Conservation (phyloP, 2,329 filamentous ascomycete genomes). For the Clonostachys sp. region DNA sequence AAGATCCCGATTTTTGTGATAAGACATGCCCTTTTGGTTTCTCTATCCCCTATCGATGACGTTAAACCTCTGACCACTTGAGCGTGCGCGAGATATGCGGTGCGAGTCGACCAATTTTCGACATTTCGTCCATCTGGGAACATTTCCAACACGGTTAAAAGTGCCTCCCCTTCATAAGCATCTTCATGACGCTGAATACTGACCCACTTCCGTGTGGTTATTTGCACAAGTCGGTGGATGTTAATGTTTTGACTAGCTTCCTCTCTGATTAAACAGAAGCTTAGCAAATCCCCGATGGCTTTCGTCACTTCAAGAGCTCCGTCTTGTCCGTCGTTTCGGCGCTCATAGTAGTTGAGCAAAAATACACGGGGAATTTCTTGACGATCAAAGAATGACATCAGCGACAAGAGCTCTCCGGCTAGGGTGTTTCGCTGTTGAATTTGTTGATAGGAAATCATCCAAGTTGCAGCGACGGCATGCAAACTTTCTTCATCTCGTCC, state of each 20-base stretch:
- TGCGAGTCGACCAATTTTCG: too few relatives aligned
- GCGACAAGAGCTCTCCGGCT: conserved; percentile 17
- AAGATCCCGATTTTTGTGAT: too few relatives aligned
- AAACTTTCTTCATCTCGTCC: conserved; percentile 18
- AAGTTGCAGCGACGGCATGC: conserved; percentile 20
- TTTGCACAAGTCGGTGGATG: conserved; percentile 25
- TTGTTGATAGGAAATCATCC: conserved; percentile 25
- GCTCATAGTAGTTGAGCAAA: conserved; percentile 2
- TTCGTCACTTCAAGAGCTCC: conserved; percentile 2
- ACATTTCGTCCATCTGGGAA: too few relatives aligned
- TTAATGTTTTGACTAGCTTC: conserved; percentile 8
- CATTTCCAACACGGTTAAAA: too few relatives aligned
- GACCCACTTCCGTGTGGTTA: conserved; percentile 23
- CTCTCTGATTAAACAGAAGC: conserved; percentile 15
- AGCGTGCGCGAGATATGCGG: too few relatives aligned
- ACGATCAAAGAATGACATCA: conserved; percentile 21
- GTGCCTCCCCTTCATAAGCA: too few relatives aligned
- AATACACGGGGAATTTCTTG: conserved; percentile 18
- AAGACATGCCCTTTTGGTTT: too few relatives aligned
- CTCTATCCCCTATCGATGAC: too few relatives aligned
- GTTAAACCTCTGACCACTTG: too few relatives aligned
- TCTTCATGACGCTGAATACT: too few relatives aligned
- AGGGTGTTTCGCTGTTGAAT: conserved; percentile 15
- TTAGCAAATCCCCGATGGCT: conserved; percentile 14
- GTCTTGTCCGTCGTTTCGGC: not conserved